Percentiles rank a stretch among this genome's conserved stretches.
Evolutionary conservation across 2,329 filamentous ascomycete species (phyloP).

Genomic region (Nemania sp.): DNA sequence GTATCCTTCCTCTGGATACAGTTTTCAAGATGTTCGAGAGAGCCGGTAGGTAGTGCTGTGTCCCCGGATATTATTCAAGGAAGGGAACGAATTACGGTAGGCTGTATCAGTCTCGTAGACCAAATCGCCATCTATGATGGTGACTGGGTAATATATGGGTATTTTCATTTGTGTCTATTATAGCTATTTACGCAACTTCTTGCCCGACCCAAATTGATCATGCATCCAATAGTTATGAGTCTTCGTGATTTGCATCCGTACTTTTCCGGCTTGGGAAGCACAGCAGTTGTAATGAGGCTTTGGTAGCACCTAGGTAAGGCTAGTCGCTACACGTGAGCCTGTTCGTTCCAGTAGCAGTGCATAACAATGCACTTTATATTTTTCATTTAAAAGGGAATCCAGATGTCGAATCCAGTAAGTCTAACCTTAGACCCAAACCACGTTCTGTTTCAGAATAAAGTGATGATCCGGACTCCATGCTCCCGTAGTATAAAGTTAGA

Average conservation of each 20-base stretch:
- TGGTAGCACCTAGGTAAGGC: background rate
- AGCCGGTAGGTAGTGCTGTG: no score
- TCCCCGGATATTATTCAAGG: no score
- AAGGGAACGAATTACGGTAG: no score
- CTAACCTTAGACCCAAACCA: slow-evolving; percentile 34
- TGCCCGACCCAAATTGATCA: background rate
- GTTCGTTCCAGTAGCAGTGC: slow-evolving; percentile 11
- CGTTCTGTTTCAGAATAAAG: slow-evolving; percentile 33
- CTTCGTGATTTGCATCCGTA: slow-evolving; percentile 5
- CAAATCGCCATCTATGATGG: background rate
- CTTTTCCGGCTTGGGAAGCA: background rate
- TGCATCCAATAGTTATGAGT: slow-evolving; percentile 4
- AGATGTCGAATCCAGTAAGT: slow-evolving; percentile 25
- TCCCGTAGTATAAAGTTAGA: slow-evolving; percentile 10
- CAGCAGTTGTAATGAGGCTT: slow-evolving; percentile 7
- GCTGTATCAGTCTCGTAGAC: background rate
- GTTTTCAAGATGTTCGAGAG: no score
- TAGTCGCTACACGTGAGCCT: background rate
- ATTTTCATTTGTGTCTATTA: background rate
- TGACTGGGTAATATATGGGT: background rate
- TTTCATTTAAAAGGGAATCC: slow-evolving; percentile 10
- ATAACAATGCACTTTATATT: slow-evolving; percentile 15
- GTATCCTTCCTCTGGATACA: no score
- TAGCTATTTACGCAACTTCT: background rate
- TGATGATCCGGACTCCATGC: slow-evolving; percentile 26